These are phyloP conservation scores for Leccinum aurantiacum DNA, from an alignment of 768 basidiomycete genomes.

Conservation along the genomic window DNA sequence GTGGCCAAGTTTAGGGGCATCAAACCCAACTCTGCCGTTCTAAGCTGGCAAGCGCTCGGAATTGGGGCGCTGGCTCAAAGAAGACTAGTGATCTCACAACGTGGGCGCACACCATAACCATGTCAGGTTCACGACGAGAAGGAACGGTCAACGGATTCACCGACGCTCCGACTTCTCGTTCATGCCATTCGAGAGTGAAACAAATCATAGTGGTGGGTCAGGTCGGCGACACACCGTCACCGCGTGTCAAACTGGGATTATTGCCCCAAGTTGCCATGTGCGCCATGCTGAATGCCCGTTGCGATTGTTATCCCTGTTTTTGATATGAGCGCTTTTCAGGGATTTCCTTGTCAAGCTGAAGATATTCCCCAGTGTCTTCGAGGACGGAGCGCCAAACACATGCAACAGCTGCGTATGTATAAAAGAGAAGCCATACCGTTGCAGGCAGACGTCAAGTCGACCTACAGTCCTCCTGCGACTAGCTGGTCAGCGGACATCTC, in stretches of 20 bases:
- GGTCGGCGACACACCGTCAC: neutral
- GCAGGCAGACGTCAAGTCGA: neutral
- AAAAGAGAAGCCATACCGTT: conserved; percentile 1
- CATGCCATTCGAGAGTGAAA: neutral
- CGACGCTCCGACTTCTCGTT: neutral
- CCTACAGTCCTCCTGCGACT: neutral
- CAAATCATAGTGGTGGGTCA: neutral
- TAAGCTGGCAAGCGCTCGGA: neutral
- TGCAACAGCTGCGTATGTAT: conserved; percentile 6
- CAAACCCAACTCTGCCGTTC: conserved; percentile 5
- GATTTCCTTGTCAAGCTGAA: neutral
- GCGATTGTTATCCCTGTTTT: neutral
- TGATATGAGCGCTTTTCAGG: neutral
- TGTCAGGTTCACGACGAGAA: neutral
- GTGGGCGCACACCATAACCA: too few relatives aligned
- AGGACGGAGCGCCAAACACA: neutral
- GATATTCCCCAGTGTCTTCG: neutral
- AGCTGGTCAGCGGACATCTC: conserved; percentile 6
- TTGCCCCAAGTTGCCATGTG: neutral
- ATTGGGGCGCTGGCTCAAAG: neutral
- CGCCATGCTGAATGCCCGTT: neutral
- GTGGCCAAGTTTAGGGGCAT: neutral
- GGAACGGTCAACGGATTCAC: neutral
- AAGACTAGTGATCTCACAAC: neutral
- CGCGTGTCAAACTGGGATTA: neutral